These are phyloP conservation scores for Podospora comata DNA, from an alignment of 495 filamentous ascomycete species.

Conservation along the genomic window DNA sequence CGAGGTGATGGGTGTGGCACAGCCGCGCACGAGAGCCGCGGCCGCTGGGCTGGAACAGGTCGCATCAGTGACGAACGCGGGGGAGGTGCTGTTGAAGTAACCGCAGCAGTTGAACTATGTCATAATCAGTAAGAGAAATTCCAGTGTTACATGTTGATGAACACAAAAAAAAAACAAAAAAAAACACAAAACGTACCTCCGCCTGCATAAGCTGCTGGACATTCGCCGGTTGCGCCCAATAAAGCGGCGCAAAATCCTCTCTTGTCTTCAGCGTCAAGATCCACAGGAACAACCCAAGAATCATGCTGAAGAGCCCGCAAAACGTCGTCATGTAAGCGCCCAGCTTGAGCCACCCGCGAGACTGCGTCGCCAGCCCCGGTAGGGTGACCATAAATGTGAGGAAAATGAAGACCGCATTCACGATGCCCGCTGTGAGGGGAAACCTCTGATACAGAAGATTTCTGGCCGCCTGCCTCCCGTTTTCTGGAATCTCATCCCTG, in stretches of 20 bases:
- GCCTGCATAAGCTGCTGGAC: conserved; percentile 64
- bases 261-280: conserved; percentile 63
- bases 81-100: conserved; percentile 63
- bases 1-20: conserved; percentile 56
- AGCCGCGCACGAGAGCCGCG: conserved; percentile 64
- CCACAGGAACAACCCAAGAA: conserved; percentile 66
- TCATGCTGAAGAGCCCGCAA: conserved; percentile 60
- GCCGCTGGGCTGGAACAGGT: conserved; percentile 59
- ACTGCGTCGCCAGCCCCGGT: conserved; percentile 58
- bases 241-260: conserved; percentile 53
- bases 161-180: conserved; percentile 3
- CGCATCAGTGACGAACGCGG: conserved; percentile 58
- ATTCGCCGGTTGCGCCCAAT: conserved; percentile 47
- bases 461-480: conserved; percentile 57
- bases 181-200: conserved; percentile 45
- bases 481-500: conserved; percentile 41
- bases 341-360: conserved; percentile 56
- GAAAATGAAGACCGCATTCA: conserved; percentile 61
- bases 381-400: conserved; percentile 54
- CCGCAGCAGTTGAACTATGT: conserved; percentile 70
- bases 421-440: conserved; percentile 63
- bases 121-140: conserved; percentile 21
- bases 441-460: conserved; percentile 60
- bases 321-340: conserved; percentile 58
- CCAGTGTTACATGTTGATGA: not conserved